A percentile compares a stretch with the other conserved stretches of the same genome.
phyloP scores from a whole-genome alignment of 495 filamentous ascomycete species.

The Jackrogersella multiformis region DNA sequence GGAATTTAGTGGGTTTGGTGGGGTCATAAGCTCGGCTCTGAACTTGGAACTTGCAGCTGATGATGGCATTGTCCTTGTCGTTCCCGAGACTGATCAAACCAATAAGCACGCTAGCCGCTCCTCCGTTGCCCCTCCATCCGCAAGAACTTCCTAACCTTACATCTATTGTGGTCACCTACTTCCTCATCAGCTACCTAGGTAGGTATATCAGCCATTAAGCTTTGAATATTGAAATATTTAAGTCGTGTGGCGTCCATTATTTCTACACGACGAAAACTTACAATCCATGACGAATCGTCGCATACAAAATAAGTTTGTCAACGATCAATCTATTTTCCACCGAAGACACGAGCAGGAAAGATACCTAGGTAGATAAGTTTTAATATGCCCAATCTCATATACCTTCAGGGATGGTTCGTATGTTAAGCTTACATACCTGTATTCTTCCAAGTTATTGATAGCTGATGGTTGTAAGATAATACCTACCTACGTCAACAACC shows the following conservation, averaged over 20 bases:
- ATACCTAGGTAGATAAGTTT: too few relatives aligned
- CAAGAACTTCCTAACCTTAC: background rate
- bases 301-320: too few relatives aligned
- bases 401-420: conserved; percentile 10
- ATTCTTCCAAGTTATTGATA: conserved; percentile 5
- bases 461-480: conserved; percentile 29
- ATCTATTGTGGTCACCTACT: background rate
- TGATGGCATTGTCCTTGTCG: conserved; percentile 40
- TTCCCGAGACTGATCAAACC: conserved; percentile 15
- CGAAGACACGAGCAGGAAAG: too few relatives aligned
- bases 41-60: conserved; percentile 39
- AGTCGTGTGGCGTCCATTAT: conserved; percentile 10
- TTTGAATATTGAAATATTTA: conserved; percentile 25
- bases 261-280: too few relatives aligned
- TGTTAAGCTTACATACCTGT: too few relatives aligned
- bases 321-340: background rate
- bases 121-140: conserved; percentile 26
- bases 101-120: conserved; percentile 21
- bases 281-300: too few relatives aligned
- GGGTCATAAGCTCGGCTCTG: conserved; percentile 26
- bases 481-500: background rate
- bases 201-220: too few relatives aligned
- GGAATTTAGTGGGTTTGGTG: conserved; percentile 17
- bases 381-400: background rate
- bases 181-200: background rate